A percentile compares a stretch with the other conserved stretches of the same genome.
Evolutionary conservation across 345 rosid genomes (phyloP).

Genomic region (Pistacia integerrima): DNA sequence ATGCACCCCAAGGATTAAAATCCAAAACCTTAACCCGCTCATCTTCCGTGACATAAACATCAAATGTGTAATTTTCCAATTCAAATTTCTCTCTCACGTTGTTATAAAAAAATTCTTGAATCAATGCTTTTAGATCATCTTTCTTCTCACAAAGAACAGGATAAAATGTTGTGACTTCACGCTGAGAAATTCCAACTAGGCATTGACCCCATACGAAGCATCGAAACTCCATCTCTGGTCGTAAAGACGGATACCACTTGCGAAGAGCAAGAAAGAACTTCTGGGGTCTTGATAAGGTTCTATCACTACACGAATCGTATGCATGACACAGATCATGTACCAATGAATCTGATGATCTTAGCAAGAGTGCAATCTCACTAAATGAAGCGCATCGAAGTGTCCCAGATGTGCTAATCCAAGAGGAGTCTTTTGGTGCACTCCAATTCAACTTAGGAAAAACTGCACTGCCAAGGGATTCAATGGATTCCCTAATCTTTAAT

Average conservation of each 20-base stretch:
- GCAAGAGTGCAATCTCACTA: constrained; percentile 64
- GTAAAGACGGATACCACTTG: constrained; percentile 68
- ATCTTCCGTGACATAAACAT: constrained; percentile 60
- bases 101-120: constrained; percentile 47
- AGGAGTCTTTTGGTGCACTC: constrained; percentile 92
- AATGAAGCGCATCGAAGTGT: constrained; percentile 68
- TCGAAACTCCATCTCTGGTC: constrained; percentile 80
- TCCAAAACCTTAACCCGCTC: constrained; percentile 63
- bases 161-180: constrained; percentile 78
- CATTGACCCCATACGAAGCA: constrained; percentile 56
- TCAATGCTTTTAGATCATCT: constrained; percentile 33
- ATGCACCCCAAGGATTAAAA: constrained; percentile 88
- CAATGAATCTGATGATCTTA: constrained; percentile 73
- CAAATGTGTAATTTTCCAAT: constrained; percentile 63
- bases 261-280: constrained; percentile 78
- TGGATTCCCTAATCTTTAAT: constrained; percentile 56
- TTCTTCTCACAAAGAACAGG: constrained; percentile 55
- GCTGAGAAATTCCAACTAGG: constrained; percentile 74
- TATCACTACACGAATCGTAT: constrained; percentile 67
- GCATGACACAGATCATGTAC: constrained; percentile 78
- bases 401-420: constrained; percentile 81
- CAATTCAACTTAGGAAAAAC: constrained; percentile 83
- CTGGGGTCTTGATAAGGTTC: constrained; percentile 49
- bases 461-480: constrained; percentile 67
- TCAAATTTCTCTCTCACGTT: constrained; percentile 51